A percentile compares a stretch with the other conserved stretches of the same genome.
Evolutionary conservation across 805 yeast genomes (phyloP).

Genomic region (Sugiyamaella boreocaroliniensis): DNA sequence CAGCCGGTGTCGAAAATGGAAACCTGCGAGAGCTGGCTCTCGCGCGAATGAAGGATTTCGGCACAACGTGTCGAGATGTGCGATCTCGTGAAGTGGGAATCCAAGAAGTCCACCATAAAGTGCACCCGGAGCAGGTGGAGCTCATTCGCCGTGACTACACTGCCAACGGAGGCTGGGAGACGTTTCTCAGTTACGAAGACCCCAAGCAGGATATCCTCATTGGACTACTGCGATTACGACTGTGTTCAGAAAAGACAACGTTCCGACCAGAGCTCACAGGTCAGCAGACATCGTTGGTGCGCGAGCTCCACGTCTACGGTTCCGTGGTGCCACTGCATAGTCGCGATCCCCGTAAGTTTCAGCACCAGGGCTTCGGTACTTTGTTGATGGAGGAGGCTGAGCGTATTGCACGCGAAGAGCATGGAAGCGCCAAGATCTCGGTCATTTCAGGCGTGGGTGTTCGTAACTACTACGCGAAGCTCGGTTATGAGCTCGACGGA

Average conservation of each 20-base stretch:
- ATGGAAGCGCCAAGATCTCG: constrained; percentile 82
- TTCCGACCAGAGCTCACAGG: constrained; percentile 78
- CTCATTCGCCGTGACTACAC: constrained; percentile 89
- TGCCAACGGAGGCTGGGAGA: constrained; percentile 99
- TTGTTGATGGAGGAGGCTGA: constrained; percentile 97
- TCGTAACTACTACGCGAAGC: constrained; percentile 84
- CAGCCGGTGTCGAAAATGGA: constrained; percentile 97
- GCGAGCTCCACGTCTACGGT: constrained; percentile 96
- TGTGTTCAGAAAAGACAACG: constrained; percentile 83
- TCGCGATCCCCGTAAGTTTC: constrained; percentile 95
- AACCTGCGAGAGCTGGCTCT: constrained; percentile 90
- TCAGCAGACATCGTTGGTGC: constrained; percentile 88
- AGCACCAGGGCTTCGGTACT: constrained; percentile 98
- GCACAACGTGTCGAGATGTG: constrained; percentile 91
- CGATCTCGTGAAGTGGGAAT: constrained; percentile 98
- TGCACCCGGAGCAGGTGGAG: constrained; percentile 95
- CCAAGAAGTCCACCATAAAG: constrained; percentile 95
- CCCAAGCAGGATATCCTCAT: constrained; percentile 93
- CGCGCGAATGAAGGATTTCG: constrained; percentile 97
- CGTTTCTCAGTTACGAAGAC: constrained; percentile 91
- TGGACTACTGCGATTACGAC: constrained; percentile 81
- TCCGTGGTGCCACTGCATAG: constrained; percentile 95
- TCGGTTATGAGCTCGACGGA: constrained; percentile 90
- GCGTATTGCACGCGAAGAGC: constrained; percentile 90
- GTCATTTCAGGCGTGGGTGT: constrained; percentile 98